These are phyloP conservation scores for Fusarium domesticum DNA, from an alignment of 2,329 filamentous ascomycete species.

Conservation along the genomic window DNA sequence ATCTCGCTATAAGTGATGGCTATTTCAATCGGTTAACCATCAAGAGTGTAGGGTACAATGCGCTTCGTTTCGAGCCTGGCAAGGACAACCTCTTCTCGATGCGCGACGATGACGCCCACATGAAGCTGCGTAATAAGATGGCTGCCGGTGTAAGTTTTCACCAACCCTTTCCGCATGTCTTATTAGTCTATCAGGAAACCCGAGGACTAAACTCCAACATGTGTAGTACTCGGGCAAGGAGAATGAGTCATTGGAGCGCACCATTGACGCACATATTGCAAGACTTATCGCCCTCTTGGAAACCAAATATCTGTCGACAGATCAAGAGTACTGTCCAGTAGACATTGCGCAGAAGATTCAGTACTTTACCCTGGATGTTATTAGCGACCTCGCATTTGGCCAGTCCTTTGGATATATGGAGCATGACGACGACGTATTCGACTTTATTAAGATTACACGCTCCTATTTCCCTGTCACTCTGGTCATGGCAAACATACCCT, in stretches of 20 bases:
- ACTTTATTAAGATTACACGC: conserved; percentile 45
- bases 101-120: conserved; percentile 40
- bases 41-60: conserved; percentile 39
- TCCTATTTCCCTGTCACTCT: conserved; percentile 43
- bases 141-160: conserved; percentile 38
- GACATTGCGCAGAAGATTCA: conserved; percentile 52
- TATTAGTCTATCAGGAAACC: neutral
- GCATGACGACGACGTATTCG: conserved; percentile 44
- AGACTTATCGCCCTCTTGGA: conserved; percentile 47
- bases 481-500: conserved; percentile 41
- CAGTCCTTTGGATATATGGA: conserved; percentile 47
- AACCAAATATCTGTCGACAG: conserved; percentile 40
- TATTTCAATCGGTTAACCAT: neutral
- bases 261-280: conserved; percentile 47
- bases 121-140: conserved; percentile 44
- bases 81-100: conserved; percentile 35
- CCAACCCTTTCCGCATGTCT: neutral
- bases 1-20: neutral
- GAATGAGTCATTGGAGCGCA: conserved; percentile 46
- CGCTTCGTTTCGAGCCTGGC: conserved; percentile 31
- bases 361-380: conserved; percentile 54
- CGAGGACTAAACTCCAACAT: neutral
- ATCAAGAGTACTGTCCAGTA: conserved; percentile 39
- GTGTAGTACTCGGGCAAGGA: conserved; percentile 52
- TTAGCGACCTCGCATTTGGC: conserved; percentile 51